These are phyloP conservation scores for Scedosporium minutisporum DNA, from an alignment of 2,329 filamentous ascomycete species.

Conservation along the genomic window DNA sequence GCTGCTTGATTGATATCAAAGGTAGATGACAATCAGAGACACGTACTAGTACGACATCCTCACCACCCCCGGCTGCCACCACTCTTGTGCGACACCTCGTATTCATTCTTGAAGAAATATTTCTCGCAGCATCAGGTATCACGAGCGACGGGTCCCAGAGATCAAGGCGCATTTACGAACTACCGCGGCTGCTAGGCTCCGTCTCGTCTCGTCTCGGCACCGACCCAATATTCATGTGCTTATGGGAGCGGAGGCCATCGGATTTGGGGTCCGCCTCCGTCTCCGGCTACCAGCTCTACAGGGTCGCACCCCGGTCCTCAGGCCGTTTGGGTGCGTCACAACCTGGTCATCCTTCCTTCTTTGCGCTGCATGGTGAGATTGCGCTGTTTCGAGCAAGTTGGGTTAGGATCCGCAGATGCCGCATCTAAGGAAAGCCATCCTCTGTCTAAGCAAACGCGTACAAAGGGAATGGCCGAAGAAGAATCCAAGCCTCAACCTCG, in stretches of 20 bases:
- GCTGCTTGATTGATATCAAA: not conserved
- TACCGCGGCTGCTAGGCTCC: not conserved
- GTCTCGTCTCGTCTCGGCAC: not conserved
- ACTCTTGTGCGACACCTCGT: not conserved
- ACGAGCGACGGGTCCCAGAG: not conserved
- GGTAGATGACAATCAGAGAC: not conserved
- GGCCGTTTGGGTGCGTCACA: not conserved
- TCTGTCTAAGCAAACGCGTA: not conserved
- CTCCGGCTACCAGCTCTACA: not conserved
- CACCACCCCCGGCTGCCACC: not conserved
- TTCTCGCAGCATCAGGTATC: not conserved
- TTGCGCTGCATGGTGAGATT: too few species aligned
- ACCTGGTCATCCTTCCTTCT: not conserved
- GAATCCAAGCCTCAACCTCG: too few species aligned
- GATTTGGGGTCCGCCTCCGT: too few species aligned
- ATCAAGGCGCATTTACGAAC: not conserved
- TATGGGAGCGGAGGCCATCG: too few species aligned
- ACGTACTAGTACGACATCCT: not conserved
- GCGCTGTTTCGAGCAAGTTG: too few species aligned
- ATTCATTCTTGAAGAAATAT: not conserved
- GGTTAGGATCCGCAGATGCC: not conserved
- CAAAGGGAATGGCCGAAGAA: not conserved
- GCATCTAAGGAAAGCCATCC: not conserved
- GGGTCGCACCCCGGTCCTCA: not conserved
- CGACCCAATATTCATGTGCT: not conserved